These are phyloP conservation scores for Pelargonium cotyledonis DNA, from an alignment of 441 rosid genomes.

Conservation along the genomic window DNA sequence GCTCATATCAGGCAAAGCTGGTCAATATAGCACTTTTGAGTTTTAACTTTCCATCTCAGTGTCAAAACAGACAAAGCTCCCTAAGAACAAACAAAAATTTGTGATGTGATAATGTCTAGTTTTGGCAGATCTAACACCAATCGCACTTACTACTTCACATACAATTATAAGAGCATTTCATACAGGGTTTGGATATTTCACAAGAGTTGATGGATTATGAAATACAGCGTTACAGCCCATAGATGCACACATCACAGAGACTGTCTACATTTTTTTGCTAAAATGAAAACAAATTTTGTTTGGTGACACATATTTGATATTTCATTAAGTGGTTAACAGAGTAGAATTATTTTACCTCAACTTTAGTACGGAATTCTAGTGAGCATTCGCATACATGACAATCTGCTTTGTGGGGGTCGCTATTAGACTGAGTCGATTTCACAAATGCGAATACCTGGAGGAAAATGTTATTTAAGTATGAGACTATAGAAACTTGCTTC, in stretches of 20 bases:
- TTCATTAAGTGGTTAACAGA: neutral
- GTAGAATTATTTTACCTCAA: slow-evolving; percentile 46
- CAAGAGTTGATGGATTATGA: neutral
- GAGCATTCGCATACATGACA: slow-evolving; percentile 88
- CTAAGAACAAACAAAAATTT: no score
- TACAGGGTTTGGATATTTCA: neutral
- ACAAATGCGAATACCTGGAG: slow-evolving; percentile 88
- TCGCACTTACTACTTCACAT: neutral
- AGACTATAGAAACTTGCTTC: neutral
- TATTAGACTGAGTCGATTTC: slow-evolving; percentile 51
- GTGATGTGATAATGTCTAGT: neutral
- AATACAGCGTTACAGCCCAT: no score
- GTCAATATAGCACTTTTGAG: neutral
- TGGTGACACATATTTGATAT: neutral
- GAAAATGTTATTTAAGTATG: neutral
- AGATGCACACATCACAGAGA: no score
- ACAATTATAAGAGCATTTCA: neutral
- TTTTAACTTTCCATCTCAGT: neutral
- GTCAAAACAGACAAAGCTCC: neutral
- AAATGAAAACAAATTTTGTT: neutral
- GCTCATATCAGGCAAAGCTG: neutral
- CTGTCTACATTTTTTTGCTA: neutral
- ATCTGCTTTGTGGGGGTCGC: slow-evolving; percentile 67
- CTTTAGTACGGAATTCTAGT: slow-evolving; percentile 77
- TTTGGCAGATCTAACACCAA: neutral